Percentiles rank a stretch among this genome's conserved stretches.
Evolutionary conservation across 2,329 filamentous ascomycete genomes (phyloP).

Genomic region (Grosmannia serpens): DNA sequence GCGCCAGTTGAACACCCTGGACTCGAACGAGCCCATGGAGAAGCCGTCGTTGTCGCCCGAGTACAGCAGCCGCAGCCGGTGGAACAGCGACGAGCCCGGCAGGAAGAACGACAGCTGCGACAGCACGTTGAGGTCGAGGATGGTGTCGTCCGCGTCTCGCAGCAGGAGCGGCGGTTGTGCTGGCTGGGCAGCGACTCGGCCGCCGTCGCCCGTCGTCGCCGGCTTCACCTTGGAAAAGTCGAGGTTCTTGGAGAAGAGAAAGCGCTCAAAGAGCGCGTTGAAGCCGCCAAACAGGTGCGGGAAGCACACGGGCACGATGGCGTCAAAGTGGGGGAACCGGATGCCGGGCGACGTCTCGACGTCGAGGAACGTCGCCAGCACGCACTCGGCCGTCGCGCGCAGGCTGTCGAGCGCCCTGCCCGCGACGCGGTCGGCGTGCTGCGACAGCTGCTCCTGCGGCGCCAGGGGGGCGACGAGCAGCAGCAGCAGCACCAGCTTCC

Average conservation of each 20-base stretch:
- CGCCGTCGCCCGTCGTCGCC: background rate
- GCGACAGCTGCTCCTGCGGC: slow-evolving; percentile 52
- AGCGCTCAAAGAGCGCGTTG: slow-evolving; percentile 60
- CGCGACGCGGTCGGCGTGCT: slow-evolving; percentile 43
- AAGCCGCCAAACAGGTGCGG: slow-evolving; percentile 59
- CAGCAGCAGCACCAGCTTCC: slow-evolving; percentile 58
- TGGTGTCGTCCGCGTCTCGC: slow-evolving; percentile 40
- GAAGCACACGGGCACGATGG: slow-evolving; percentile 45
- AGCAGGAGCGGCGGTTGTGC: slow-evolving; percentile 20
- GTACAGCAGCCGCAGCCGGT: slow-evolving; percentile 55
- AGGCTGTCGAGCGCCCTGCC: slow-evolving; percentile 47
- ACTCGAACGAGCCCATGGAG: slow-evolving; percentile 66
- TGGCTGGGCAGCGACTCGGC: background rate
- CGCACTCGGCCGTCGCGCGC: slow-evolving; percentile 48
- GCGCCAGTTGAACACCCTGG: slow-evolving; percentile 65
- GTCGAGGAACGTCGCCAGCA: slow-evolving; percentile 54
- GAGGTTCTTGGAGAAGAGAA: slow-evolving; percentile 62
- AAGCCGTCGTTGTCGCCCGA: slow-evolving; percentile 61
- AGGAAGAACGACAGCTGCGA: slow-evolving; percentile 67
- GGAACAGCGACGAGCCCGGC: slow-evolving; percentile 51
- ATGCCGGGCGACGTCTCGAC: slow-evolving; percentile 54
- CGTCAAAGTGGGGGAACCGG: slow-evolving; percentile 48
- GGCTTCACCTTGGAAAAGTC: slow-evolving; percentile 44
- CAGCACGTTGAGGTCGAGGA: slow-evolving; percentile 52
- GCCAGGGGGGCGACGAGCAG: slow-evolving; percentile 54